phyloP scores from a whole-genome alignment of 2,329 filamentous ascomycete species.

The Phaeosphaeria sp. region DNA sequence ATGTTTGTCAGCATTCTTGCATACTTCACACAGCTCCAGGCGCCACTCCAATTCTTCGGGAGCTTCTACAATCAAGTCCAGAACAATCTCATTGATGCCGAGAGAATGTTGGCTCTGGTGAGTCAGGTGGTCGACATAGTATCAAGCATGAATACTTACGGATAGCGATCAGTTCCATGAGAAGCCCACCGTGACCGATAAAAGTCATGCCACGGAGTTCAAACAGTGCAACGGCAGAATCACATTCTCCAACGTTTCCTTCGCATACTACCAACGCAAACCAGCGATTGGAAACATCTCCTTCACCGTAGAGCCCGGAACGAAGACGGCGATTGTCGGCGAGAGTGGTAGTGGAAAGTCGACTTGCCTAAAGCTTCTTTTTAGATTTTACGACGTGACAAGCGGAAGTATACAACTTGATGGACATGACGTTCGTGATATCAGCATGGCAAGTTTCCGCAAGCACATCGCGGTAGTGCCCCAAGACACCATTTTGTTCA shows the following conservation, averaged over 20 bases:
- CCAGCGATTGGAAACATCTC: conserved; percentile 55
- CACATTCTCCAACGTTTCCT: conserved; percentile 20
- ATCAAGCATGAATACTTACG: no score
- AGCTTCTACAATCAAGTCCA: conserved; percentile 29
- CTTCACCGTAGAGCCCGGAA: conserved; percentile 56
- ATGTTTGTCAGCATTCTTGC: conserved; percentile 22
- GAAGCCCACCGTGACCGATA: no score
- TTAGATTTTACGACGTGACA: conserved; percentile 64
- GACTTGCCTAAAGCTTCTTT: conserved; percentile 61
- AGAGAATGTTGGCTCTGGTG: conserved; percentile 28
- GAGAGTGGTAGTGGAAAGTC: conserved; percentile 68
- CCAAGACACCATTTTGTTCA: conserved; percentile 68
- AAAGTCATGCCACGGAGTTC: no score
- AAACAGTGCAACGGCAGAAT: no score
- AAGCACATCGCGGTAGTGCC: conserved; percentile 68
- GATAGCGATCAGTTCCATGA: no score
- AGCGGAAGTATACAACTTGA: conserved; percentile 61
- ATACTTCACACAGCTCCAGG: conserved; percentile 29
- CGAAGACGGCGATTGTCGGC: conserved; percentile 64
- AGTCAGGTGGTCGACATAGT: no score
- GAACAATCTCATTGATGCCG: conserved; percentile 28
- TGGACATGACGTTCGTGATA: conserved; percentile 62
- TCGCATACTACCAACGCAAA: conserved; percentile 45
- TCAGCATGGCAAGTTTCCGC: conserved; percentile 63
- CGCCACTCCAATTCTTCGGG: conserved; percentile 27